These are phyloP conservation scores for Phalaenopsis aphrodite DNA, from an alignment of 106 monocot species.

Conservation along the genomic window DNA sequence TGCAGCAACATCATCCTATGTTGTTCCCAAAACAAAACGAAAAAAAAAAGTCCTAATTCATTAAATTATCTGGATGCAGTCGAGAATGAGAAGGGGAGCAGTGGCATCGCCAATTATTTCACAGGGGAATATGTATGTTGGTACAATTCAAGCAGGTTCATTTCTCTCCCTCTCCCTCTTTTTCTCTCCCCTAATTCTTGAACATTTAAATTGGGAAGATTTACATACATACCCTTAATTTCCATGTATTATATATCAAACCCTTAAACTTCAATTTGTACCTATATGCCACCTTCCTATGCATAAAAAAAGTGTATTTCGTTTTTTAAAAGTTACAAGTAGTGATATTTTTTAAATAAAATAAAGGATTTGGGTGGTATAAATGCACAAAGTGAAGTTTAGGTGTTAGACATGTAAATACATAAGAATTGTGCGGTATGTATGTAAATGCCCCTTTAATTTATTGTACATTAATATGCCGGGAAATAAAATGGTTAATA, in stretches of 20 bases:
- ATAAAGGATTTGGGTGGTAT: too few species aligned
- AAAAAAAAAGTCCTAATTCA: neutral
- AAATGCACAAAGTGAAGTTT: too few species aligned
- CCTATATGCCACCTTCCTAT: too few species aligned
- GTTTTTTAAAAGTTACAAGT: too few species aligned
- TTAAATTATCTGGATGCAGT: conserved; percentile 18
- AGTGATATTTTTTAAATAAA: too few species aligned
- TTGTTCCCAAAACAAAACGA: neutral
- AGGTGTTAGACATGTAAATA: too few species aligned
- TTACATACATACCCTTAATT: too few species aligned
- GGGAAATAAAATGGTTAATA: neutral
- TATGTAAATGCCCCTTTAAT: neutral
- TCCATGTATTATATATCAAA: too few species aligned
- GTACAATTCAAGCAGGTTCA: conserved; percentile 23
- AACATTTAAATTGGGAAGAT: neutral
- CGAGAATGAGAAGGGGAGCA: conserved; percentile 38
- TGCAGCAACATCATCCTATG: neutral
- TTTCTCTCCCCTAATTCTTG: neutral
- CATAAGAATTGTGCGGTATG: too few species aligned
- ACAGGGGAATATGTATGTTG: conserved; percentile 10
- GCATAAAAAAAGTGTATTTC: too few species aligned
- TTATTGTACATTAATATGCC: neutral
- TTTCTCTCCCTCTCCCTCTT: neutral
- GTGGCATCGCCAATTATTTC: conserved; percentile 9
- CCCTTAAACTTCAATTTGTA: too few species aligned